phyloP scores from a whole-genome alignment of 352 stramenopile genomes.

The Phytophthora hybrid region DNA sequence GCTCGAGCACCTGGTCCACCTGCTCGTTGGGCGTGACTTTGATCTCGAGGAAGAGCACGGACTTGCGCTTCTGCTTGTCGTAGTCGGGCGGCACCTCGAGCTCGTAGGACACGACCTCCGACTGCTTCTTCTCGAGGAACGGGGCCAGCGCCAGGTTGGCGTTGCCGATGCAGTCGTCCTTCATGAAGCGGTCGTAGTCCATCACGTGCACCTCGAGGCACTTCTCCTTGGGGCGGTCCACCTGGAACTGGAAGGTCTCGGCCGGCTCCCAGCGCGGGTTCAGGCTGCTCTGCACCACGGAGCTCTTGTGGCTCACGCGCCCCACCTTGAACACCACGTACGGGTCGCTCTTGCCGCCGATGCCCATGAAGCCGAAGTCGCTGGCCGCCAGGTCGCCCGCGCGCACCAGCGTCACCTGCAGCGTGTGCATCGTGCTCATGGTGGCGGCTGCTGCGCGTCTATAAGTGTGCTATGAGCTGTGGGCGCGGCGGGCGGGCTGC shows the following conservation, averaged over 20 bases:
- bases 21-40: slow-evolving; percentile 55
- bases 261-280: slow-evolving; percentile 67
- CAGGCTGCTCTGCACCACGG: slow-evolving; percentile 51
- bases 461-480: not conserved
- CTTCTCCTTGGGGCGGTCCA: slow-evolving; percentile 69
- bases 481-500: no score
- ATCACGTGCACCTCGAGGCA: slow-evolving; percentile 65
- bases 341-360: slow-evolving; percentile 80
- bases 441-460: not conserved
- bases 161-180: slow-evolving; percentile 68
- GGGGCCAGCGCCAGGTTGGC: slow-evolving; percentile 57
- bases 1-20: slow-evolving; percentile 74
- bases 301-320: slow-evolving; percentile 58
- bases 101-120: slow-evolving; percentile 63
- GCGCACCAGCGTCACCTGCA: slow-evolving; percentile 65
- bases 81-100: slow-evolving; percentile 63
- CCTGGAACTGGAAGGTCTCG: slow-evolving; percentile 72
- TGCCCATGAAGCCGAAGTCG: slow-evolving; percentile 74
- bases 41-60: slow-evolving; percentile 68
- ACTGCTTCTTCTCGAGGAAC: slow-evolving; percentile 59
- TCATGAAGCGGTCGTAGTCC: slow-evolving; percentile 70
- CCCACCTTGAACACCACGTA: slow-evolving; percentile 76
- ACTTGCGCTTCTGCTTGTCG: slow-evolving; percentile 69
- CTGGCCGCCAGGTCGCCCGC: slow-evolving; percentile 60
- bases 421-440: slow-evolving; percentile 59